These are phyloP conservation scores for Drechslera avenae DNA, from an alignment of 2,329 filamentous ascomycete species.

Conservation along the genomic window DNA sequence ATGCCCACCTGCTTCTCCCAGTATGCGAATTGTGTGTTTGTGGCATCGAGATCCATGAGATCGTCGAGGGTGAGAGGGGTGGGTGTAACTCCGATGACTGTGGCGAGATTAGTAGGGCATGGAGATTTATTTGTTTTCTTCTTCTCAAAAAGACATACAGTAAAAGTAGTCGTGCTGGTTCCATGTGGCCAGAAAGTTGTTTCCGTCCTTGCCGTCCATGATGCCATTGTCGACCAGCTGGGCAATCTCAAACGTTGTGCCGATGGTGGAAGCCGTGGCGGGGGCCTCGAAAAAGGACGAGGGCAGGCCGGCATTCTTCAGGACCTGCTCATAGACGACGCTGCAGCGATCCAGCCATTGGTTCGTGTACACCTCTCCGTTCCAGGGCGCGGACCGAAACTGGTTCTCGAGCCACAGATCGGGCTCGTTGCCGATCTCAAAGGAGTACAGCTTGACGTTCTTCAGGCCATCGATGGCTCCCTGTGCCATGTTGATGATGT, in stretches of 20 bases:
- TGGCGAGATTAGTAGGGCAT: constrained; percentile 7
- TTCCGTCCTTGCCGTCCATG: constrained; percentile 43
- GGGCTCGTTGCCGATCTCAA: constrained; percentile 54
- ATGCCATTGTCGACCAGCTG: constrained; percentile 51
- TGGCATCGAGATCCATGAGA: constrained; percentile 54
- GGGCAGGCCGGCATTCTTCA: constrained; percentile 49
- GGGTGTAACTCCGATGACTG: constrained; percentile 54
- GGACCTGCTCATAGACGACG: constrained; percentile 53
- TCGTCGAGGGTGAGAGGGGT: constrained; percentile 52
- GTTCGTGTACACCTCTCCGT: constrained; percentile 51
- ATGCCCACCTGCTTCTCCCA: constrained; percentile 54
- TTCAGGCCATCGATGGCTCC: constrained; percentile 45
- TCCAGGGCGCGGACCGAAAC: constrained; percentile 54
- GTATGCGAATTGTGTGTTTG: constrained; percentile 55
- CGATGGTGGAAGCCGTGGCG: constrained; percentile 57
- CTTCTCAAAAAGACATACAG: constrained; percentile 43
- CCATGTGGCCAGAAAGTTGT: constrained; percentile 52
- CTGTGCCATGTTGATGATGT: constrained; percentile 51
- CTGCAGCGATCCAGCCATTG: constrained; percentile 55
- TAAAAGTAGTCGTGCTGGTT: constrained; percentile 63
- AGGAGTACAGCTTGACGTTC: constrained; percentile 50
- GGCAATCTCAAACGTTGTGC: constrained; percentile 56
- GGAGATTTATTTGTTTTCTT: no score
- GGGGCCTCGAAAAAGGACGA: constrained; percentile 57
- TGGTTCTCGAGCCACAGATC: constrained; percentile 52